A percentile compares a stretch with the other conserved stretches of the same genome.
Evolutionary conservation across 306 rosid species (phyloP).

Genomic region (Ormosia emarginata): DNA sequence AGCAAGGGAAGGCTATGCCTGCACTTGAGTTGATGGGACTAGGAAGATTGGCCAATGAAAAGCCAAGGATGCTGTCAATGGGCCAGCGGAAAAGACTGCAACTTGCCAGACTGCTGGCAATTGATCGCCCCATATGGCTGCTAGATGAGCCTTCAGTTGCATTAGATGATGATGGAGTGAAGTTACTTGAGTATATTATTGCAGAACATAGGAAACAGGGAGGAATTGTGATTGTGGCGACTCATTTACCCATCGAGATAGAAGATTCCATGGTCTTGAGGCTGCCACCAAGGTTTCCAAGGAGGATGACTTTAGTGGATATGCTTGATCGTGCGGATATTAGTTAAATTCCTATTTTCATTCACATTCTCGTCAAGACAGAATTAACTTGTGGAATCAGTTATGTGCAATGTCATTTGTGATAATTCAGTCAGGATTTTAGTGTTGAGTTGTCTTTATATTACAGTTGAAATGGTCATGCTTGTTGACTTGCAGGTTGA

Average conservation of each 20-base stretch:
- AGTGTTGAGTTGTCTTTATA: background rate
- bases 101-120: constrained; percentile 80
- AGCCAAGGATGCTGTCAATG: constrained; percentile 78
- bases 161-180: constrained; percentile 78
- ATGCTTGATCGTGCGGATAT: constrained; percentile 71
- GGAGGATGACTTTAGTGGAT: constrained; percentile 72
- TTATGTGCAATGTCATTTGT: background rate
- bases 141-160: constrained; percentile 94
- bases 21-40: constrained; percentile 88
- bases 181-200: constrained; percentile 69
- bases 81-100: constrained; percentile 88
- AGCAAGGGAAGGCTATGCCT: constrained; percentile 66
- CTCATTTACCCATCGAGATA: constrained; percentile 68
- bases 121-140: constrained; percentile 89
- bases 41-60: constrained; percentile 70
- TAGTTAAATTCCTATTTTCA: constrained; percentile 6
- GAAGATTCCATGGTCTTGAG: constrained; percentile 68
- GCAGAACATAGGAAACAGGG: constrained; percentile 80
- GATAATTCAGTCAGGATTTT: background rate
- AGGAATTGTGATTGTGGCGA: constrained; percentile 75
- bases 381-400: background rate
- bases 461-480: background rate
- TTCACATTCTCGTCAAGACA: background rate
- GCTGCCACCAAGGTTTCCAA: constrained; percentile 88
- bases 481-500: background rate